These are phyloP conservation scores for Globisporangium sylvaticum DNA, from an alignment of 352 stramenopile species.

Conservation along the genomic window DNA sequence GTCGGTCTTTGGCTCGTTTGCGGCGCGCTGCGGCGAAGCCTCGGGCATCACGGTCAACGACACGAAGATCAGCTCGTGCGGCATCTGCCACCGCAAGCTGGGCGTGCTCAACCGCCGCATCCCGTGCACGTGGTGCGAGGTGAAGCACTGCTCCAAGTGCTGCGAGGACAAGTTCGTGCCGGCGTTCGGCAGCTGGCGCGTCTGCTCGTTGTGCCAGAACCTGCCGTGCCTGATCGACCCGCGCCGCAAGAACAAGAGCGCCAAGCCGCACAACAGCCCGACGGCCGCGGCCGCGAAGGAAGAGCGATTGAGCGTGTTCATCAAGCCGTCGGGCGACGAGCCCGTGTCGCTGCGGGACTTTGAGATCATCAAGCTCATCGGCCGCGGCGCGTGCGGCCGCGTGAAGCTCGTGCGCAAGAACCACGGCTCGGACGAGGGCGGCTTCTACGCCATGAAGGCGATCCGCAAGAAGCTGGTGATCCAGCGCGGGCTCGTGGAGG, in stretches of 20 bases:
- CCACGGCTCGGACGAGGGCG: slow-evolving; percentile 71
- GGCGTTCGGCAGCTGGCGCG: slow-evolving; percentile 67
- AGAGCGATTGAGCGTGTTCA: slow-evolving; percentile 74
- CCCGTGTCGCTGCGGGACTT: slow-evolving; percentile 87
- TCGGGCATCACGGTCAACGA: slow-evolving; percentile 75
- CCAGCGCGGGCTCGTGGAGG: slow-evolving; percentile 83
- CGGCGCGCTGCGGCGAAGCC: slow-evolving; percentile 59
- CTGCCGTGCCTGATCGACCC: slow-evolving; percentile 81
- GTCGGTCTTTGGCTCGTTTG: slow-evolving; percentile 81
- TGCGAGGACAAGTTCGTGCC: slow-evolving; percentile 86
- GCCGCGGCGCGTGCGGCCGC: slow-evolving; percentile 87
- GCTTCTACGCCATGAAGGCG: slow-evolving; percentile 85
- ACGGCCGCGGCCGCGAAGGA: slow-evolving; percentile 29
- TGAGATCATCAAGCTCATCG: slow-evolving; percentile 97
- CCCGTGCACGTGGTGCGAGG: slow-evolving; percentile 80
- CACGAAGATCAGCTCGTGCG: slow-evolving; percentile 62
- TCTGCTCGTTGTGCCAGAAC: slow-evolving; percentile 75
- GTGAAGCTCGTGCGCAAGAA: slow-evolving; percentile 89
- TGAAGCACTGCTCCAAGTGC: slow-evolving; percentile 83
- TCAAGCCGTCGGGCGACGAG: slow-evolving; percentile 56
- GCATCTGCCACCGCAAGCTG: slow-evolving; percentile 81
- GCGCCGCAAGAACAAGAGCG: slow-evolving; percentile 64
- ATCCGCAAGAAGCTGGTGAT: slow-evolving; percentile 89
- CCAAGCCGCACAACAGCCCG: slow-evolving; percentile 58
- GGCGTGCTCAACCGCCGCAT: slow-evolving; percentile 74